A percentile compares a stretch with the other conserved stretches of the same genome.
These are phyloP conservation scores for Ophiocordyceps camponoti-floridani DNA, from an alignment of 2,329 filamentous ascomycete species.

Conservation along the genomic window DNA sequence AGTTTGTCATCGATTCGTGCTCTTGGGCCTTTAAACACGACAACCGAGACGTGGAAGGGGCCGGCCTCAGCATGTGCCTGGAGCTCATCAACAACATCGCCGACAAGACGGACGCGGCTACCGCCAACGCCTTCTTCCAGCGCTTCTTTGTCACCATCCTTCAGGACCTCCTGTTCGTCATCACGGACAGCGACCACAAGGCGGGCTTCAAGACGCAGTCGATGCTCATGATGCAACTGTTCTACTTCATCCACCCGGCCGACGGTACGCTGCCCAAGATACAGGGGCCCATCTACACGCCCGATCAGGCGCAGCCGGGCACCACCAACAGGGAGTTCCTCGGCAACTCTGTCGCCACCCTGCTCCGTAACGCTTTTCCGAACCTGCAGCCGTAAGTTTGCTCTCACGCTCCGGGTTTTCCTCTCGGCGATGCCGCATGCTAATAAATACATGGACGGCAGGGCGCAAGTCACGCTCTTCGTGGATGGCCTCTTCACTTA, in stretches of 20 bases:
- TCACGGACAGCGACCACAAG: slow-evolving; percentile 96
- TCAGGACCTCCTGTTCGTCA: slow-evolving; percentile 95
- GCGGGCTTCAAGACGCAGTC: slow-evolving; percentile 98
- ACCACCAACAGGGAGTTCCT: slow-evolving; percentile 87
- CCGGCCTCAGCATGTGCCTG: slow-evolving; percentile 93
- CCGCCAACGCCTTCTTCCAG: slow-evolving; percentile 91
- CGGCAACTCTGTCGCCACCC: slow-evolving; percentile 65
- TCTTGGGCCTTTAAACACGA: slow-evolving; percentile 99
- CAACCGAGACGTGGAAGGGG: slow-evolving; percentile 92
- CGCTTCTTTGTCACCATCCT: slow-evolving; percentile 92
- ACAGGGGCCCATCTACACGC: slow-evolving; percentile 73
- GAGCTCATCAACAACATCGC: slow-evolving; percentile 97
- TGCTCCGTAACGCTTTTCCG: slow-evolving; percentile 79
- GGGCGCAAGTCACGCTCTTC: slow-evolving; percentile 73
- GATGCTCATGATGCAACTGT: slow-evolving; percentile 83
- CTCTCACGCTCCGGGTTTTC: neutral
- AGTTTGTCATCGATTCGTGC: slow-evolving; percentile 97
- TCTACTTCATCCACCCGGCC: slow-evolving; percentile 75
- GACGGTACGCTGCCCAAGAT: slow-evolving; percentile 63
- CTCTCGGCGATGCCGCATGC: neutral
- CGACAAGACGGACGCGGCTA: slow-evolving; percentile 71
- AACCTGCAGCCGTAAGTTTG: slow-evolving; percentile 74
- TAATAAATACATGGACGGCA: slow-evolving; percentile 16
- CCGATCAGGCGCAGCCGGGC: slow-evolving; percentile 65
- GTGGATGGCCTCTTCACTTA: slow-evolving; percentile 77